Evolutionary conservation across 1,284 basidiomycete species (phyloP), one percentile per base, ranked within the genome.

Genomic region (Macrocybe sp.): DNA sequence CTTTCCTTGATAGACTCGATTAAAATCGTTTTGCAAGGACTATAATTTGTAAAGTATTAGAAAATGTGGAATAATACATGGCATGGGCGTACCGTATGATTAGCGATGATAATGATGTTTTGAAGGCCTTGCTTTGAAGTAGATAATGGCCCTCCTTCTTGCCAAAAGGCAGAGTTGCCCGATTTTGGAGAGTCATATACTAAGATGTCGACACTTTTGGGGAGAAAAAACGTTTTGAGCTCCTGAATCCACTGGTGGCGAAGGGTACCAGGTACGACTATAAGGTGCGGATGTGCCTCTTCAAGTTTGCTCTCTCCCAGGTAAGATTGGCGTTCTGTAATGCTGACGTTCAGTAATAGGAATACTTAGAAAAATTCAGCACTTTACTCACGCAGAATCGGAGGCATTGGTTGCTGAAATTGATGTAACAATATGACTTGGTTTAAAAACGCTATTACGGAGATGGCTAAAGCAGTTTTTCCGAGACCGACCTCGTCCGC

Each of bases 401-500:
- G 57, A 0, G 63, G 53, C 2, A 51, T 33, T 0, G 8, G 16
- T 0, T 37, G 6, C 0, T 35, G 34, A 7, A 8, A 14, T 7
- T 45, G 16, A 52, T 53, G 12, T 32, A 42, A 0, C 39, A 31
- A 40, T 6, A 56, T 49, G 8, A 34, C 29, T 7, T 63, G 54
- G 7, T 55, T 58, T 1, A 65, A 45, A 29, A 58, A 54, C 0
- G 57, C 55, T 4, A 64, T 51, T 1, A 57, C 28, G 0, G 53
- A 47, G 5, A 61, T 50, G 0, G 53, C 35, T 12, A 55, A 49
- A 8, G 56, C 52, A 0, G 63, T 67, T 47, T 68, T 68, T 1
- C 64, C 64, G 0, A 67, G 53, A 0, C 66, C 63, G 4, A 67
- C 65, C 29, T 65, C 60, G 40, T 68, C 63, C 1, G 55, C 56